A percentile compares a stretch with the other conserved stretches of the same genome.
Evolutionary conservation across 2,329 filamentous ascomycete genomes (phyloP).

Genomic region (Zelopaecilomyces penicillatus): DNA sequence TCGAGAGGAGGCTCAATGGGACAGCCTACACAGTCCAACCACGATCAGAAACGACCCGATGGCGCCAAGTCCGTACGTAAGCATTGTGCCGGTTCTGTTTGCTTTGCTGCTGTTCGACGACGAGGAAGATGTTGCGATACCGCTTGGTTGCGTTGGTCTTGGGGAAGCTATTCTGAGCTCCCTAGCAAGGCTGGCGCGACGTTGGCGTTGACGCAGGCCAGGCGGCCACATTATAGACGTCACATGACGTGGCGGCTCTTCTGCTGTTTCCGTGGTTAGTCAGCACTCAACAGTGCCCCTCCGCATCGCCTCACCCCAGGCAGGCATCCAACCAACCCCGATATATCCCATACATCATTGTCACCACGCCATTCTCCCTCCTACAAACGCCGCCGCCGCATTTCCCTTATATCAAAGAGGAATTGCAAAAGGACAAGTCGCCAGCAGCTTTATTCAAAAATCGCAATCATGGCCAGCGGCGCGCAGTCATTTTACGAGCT

Average conservation of each 20-base stretch:
- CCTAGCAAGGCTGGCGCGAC: constrained; percentile 13
- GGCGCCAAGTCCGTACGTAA: constrained; percentile 61
- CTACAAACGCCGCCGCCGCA: neutral
- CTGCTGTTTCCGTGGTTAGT: constrained; percentile 1
- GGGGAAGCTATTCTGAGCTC: constrained; percentile 14
- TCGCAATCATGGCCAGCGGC: constrained; percentile 36
- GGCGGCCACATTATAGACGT: constrained; percentile 17
- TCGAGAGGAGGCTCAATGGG: constrained; percentile 1
- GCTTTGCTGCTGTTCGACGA: constrained; percentile 14
- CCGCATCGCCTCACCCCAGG: neutral
- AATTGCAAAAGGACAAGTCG: neutral
- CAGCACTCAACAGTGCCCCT: no score
- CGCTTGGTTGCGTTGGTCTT: constrained; percentile 7
- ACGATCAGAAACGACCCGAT: constrained; percentile 60
- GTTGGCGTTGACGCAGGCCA: constrained; percentile 5
- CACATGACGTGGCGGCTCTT: constrained; percentile 24
- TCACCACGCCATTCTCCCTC: neutral
- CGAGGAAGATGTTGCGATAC: constrained; percentile 12
- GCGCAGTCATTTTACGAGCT: constrained; percentile 76
- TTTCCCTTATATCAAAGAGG: neutral
- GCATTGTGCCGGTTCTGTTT: constrained; percentile 45
- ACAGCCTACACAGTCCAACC: constrained; percentile 66
- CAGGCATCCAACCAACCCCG: neutral
- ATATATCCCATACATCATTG: neutral
- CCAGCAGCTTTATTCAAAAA: neutral